phyloP scores from a whole-genome alignment of 805 yeast species.

The Lipomyces yamadae region DNA sequence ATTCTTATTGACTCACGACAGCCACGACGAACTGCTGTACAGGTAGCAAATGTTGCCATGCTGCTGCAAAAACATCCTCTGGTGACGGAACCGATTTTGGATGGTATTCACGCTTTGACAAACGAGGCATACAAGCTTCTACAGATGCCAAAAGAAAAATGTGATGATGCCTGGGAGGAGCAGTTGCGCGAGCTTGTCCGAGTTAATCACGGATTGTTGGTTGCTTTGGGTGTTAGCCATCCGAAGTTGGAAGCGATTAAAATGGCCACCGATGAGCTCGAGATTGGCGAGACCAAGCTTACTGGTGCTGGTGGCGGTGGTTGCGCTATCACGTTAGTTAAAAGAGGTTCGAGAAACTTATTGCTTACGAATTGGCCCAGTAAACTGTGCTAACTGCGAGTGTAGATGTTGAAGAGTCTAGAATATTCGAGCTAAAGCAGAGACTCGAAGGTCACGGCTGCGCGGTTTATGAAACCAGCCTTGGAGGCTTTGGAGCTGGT shows the following conservation, averaged over 20 bases:
- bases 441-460: constrained; percentile 57
- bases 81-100: constrained; percentile 62
- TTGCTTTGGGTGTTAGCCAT: constrained; percentile 88
- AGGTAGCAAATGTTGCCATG: constrained; percentile 76
- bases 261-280: constrained; percentile 62
- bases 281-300: constrained; percentile 84
- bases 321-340: constrained; percentile 85
- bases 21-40: constrained; percentile 84
- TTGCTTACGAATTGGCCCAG: neutral
- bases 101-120: constrained; percentile 76
- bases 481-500: constrained; percentile 93
- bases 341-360: constrained; percentile 45
- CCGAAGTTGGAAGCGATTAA: constrained; percentile 83
- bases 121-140: constrained; percentile 71
- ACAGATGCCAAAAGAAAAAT: constrained; percentile 47
- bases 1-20: constrained; percentile 81
- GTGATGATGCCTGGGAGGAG: constrained; percentile 38
- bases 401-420: constrained; percentile 42
- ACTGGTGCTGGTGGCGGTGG: constrained; percentile 99
- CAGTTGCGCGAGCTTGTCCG: constrained; percentile 65
- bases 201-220: constrained; percentile 86
- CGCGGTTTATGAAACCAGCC: constrained; percentile 74
- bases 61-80: constrained; percentile 59
- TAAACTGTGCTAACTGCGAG: neutral
- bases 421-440: constrained; percentile 45